A percentile compares a stretch with the other conserved stretches of the same genome.
phyloP scores from a whole-genome alignment of 2,329 filamentous ascomycete species.

The Aspergillus novoparasiticus region DNA sequence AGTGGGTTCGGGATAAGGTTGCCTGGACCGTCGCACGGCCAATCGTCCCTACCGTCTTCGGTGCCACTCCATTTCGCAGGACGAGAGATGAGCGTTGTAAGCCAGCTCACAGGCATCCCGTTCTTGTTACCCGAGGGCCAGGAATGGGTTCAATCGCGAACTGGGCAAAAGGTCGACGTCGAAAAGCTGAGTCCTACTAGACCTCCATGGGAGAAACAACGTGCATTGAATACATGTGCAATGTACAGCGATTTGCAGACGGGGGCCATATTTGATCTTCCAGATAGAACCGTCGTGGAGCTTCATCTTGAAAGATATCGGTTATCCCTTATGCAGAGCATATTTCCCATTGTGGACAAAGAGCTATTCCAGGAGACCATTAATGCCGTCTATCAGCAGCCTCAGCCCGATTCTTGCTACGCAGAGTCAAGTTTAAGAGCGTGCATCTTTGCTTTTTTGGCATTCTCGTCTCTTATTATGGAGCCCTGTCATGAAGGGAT shows the following conservation, averaged over 20 bases:
- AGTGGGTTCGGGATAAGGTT: constrained; percentile 4
- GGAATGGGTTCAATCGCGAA: constrained; percentile 52
- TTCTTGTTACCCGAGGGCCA: constrained; percentile 52
- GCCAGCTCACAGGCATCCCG: constrained; percentile 52
- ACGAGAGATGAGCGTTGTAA: constrained; percentile 51
- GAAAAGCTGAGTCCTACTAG: constrained; percentile 30
- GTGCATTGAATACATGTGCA: constrained; percentile 24
- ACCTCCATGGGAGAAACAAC: constrained; percentile 40
- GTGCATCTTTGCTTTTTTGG: constrained; percentile 54
- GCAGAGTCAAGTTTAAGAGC: constrained; percentile 44
- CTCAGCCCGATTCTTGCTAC: constrained; percentile 16
- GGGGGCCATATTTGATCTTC: constrained; percentile 37
- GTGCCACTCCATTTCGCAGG: constrained; percentile 53
- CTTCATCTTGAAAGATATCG: constrained; percentile 35
- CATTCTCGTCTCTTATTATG: constrained; percentile 37
- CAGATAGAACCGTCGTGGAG: constrained; percentile 35
- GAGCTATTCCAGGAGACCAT: constrained; percentile 52
- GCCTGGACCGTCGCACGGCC: constrained; percentile 11
- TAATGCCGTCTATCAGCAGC: constrained; percentile 46
- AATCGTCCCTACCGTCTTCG: constrained; percentile 26
- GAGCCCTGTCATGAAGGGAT: constrained; percentile 19
- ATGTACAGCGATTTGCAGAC: constrained; percentile 24
- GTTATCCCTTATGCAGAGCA: constrained; percentile 41
- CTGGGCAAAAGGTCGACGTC: constrained; percentile 43
- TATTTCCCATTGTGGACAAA: constrained; percentile 55